Base-by-base conservation (phyloP, 768 basidiomycete genomes). In the Macrocybe gigantea region DNA sequence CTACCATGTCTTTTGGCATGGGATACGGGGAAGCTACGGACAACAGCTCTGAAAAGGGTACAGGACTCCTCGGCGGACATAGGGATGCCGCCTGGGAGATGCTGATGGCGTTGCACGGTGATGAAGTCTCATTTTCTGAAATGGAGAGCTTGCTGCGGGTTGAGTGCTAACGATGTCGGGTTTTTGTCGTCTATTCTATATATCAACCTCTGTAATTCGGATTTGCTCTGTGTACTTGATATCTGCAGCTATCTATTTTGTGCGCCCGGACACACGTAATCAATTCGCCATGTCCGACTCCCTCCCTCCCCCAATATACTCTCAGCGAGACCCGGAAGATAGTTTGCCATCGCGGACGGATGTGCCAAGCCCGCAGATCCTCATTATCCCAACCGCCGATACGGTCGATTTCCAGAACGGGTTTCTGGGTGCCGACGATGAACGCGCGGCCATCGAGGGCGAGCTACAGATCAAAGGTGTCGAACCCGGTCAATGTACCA, bases 351-450 rank as follows among this genome's bases (percentile, higher is more conserved):
- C 62, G n/a, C 44, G 32, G 44, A 56, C 54, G 41, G 35, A 51
- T 37, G 50, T 49, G 29, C 60, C 53, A 29, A 36, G 52, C n/a
- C 79, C 82, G 12, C 85, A 92, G 66, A 74, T 93, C 41, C 71
- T 91, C 51, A 83, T 94, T 50, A 70, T 83, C 9, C 91, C 92
- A 0, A 74, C 80, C 10, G 70, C 77, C 42, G 78, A 86, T 61
- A 73, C 81, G 14, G 70, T 87, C 48, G 78, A 82, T 62, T 94
- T 93, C 58, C 92, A 93, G 67, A 86, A 83, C 57, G 92, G 92
- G 8, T 89, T 78, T 61, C 72, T 93, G 6, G 92, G 92, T 44
- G 87, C 84, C 15, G 88, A 90, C 48, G 87, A 78, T 44, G 90
- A 92, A 64, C 76, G 74, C 50, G 88, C 90, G 10, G 84, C 88